Conservation (phyloP, 202 grass and related monocot species). For the Cymbopogon flexuosus region DNA sequence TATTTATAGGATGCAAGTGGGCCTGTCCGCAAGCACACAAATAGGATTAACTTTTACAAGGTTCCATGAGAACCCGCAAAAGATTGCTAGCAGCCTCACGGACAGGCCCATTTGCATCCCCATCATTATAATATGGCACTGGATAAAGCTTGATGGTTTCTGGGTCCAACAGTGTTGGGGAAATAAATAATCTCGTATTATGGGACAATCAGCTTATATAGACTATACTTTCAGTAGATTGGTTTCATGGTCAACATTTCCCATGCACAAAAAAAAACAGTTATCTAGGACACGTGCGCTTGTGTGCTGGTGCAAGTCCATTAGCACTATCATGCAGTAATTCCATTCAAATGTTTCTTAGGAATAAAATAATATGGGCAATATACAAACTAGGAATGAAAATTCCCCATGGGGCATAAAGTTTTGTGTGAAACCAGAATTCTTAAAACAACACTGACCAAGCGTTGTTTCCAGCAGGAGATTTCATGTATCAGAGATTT, state of each 20-base stretch:
- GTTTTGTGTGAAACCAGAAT: not conserved
- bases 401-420: not conserved
- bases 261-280: too few relatives aligned
- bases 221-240: not conserved
- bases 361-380: not conserved
- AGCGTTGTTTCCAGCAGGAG: not conserved
- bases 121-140: not conserved
- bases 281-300: too few relatives aligned
- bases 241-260: not conserved
- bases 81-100: too few relatives aligned
- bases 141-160: not conserved
- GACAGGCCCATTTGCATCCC: not conserved
- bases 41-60: not conserved
- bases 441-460: not conserved
- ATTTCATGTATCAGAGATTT: not conserved
- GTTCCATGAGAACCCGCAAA: not conserved
- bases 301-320: not conserved
- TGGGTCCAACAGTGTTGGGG: not conserved
- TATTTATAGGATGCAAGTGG: too few relatives aligned
- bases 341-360: not conserved
- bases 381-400: not conserved
- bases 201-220: not conserved
- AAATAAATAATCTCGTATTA: not conserved
- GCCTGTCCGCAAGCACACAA: not conserved
- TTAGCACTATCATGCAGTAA: not conserved